phyloP scores from a whole-genome alignment of 1,284 basidiomycete species.

The Puccinia polysora region DNA sequence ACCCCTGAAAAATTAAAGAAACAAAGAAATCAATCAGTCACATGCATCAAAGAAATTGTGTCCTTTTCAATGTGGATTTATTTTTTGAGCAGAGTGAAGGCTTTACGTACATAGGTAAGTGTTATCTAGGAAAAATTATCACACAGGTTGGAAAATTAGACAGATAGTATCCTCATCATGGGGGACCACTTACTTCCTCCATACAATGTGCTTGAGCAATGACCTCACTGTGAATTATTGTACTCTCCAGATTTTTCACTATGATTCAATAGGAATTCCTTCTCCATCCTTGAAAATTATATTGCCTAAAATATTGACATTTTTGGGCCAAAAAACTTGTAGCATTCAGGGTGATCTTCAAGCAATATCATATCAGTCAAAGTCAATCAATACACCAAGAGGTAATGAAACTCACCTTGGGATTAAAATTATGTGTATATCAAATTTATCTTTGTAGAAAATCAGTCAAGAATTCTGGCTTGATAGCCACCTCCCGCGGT shows the following conservation, averaged over 20 bases:
- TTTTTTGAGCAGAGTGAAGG: constrained; percentile 84
- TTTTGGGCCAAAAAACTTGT: constrained; percentile 91
- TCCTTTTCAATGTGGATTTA: constrained; percentile 99
- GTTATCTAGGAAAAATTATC: constrained; percentile 78
- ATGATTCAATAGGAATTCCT: constrained; percentile 92
- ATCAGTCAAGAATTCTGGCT: constrained; percentile 94
- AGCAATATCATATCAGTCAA: neutral
- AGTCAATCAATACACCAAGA: constrained; percentile 10
- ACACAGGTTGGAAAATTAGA: too few relatives aligned
- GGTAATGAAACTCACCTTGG: constrained; percentile 63
- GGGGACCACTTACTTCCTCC: too few relatives aligned
- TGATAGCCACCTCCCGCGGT: constrained; percentile 86
- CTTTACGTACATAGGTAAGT: constrained; percentile 89
- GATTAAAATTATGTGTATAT: constrained; percentile 92
- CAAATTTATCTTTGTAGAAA: constrained; percentile 92
- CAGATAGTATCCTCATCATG: neutral
- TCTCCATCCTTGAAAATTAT: constrained; percentile 79
- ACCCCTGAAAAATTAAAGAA: too few relatives aligned
- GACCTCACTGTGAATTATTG: constrained; percentile 93
- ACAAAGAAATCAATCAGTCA: too few relatives aligned
- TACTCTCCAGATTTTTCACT: constrained; percentile 89
- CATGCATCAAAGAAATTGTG: too few relatives aligned
- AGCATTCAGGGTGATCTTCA: constrained; percentile 80
- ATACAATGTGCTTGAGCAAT: too few relatives aligned
- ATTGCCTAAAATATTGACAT: constrained; percentile 84